Conservation (phyloP, 345 rosid genomes). For the Eucalyptus sp. region DNA sequence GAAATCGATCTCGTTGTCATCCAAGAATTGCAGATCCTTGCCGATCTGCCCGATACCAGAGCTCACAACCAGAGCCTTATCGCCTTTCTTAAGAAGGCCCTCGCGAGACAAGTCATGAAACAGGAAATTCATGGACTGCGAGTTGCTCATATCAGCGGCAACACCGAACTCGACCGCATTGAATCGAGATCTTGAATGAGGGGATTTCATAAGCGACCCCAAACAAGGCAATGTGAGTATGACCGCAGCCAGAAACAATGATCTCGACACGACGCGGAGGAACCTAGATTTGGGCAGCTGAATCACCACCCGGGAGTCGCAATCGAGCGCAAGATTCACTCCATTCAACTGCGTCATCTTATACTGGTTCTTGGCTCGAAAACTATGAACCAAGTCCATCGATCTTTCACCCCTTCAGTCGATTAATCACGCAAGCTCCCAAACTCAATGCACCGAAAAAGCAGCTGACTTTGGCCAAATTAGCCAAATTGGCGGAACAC, state of each 20-base stretch:
- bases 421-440: not conserved
- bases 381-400: conserved; percentile 10
- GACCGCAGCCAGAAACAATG: conserved; percentile 24
- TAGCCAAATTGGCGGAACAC: not conserved
- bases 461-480: not conserved
- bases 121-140: conserved; percentile 17
- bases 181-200: not conserved
- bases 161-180: not conserved
- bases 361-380: not conserved
- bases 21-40: conserved; percentile 6
- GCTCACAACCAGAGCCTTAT: conserved; percentile 27
- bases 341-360: conserved; percentile 2
- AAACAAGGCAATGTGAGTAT: conserved; percentile 22
- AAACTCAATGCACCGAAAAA: not conserved
- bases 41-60: conserved; percentile 4
- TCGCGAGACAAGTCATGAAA: conserved; percentile 25
- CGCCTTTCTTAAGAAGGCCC: conserved; percentile 36
- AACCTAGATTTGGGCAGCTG: conserved; percentile 27
- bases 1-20: conserved; percentile 13
- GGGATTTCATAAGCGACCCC: conserved; percentile 6
- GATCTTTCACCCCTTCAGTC: not conserved
- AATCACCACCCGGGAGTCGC: conserved; percentile 14
- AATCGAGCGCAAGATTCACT: not conserved
- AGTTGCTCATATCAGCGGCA: conserved; percentile 1
- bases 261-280: conserved; percentile 22